These are phyloP conservation scores for Prunella vulgaris DNA, from an alignment of 257 asterid genomes.

Conservation along the genomic window DNA sequence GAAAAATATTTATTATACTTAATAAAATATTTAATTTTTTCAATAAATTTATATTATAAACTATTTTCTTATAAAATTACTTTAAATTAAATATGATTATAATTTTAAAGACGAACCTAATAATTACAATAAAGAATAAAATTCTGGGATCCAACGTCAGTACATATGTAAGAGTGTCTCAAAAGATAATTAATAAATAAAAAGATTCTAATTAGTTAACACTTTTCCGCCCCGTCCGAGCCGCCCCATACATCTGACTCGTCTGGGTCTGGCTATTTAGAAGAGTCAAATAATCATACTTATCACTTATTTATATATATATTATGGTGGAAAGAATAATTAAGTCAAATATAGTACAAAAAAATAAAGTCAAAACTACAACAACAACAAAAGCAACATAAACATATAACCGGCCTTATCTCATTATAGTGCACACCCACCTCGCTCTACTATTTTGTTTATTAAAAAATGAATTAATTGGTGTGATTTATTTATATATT, in stretches of 20 bases:
- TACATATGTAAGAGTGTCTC: background rate
- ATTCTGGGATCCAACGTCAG: conserved; percentile 15
- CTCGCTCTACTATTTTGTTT: background rate
- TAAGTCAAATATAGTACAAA: conserved; percentile 10
- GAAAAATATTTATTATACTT: no score
- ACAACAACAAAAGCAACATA: conserved; percentile 4
- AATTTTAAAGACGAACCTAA: background rate
- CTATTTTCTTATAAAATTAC: no score
- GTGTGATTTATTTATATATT: no score
- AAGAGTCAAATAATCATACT: conserved; percentile 15
- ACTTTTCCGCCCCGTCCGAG: conserved; percentile 8
- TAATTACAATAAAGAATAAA: background rate
- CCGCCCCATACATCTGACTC: conserved; percentile 26
- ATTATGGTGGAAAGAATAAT: conserved; percentile 12
- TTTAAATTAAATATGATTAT: no score
- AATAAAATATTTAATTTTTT: no score
- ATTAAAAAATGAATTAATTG: background rate
- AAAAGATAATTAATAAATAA: background rate
- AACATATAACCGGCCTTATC: conserved; percentile 9
- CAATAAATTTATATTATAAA: no score
- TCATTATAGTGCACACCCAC: conserved; percentile 17
- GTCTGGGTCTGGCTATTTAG: conserved; percentile 2
- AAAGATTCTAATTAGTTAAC: conserved; percentile 7
- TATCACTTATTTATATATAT: no score
- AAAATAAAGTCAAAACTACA: no score